These are phyloP conservation scores for Reticulascus tulasneorum DNA, from an alignment of 2,329 filamentous ascomycete species.

Conservation along the genomic window DNA sequence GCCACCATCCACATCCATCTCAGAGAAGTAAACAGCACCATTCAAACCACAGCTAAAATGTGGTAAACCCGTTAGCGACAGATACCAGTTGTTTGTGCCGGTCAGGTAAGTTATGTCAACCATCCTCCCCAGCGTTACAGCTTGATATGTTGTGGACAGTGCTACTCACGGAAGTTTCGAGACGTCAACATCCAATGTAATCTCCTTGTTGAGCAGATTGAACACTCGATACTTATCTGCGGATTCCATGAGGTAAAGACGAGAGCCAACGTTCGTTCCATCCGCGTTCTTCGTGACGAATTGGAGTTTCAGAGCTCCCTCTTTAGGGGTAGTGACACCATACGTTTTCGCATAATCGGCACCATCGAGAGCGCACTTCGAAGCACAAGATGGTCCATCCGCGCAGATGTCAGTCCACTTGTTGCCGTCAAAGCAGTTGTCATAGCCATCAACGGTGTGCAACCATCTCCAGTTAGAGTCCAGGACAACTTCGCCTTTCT, in stretches of 20 bases:
- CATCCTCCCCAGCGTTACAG: background rate
- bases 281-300: slow-evolving; percentile 52
- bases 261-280: slow-evolving; percentile 46
- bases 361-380: slow-evolving; percentile 50
- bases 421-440: slow-evolving; percentile 56
- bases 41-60: slow-evolving; percentile 62
- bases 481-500: slow-evolving; percentile 47
- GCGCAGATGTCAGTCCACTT: slow-evolving; percentile 36
- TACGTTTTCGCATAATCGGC: slow-evolving; percentile 50
- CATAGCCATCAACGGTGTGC: slow-evolving; percentile 39
- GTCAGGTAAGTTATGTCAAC: too few relatives aligned
- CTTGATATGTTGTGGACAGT: background rate
- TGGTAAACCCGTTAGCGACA: background rate
- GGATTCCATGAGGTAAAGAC: slow-evolving; percentile 61
- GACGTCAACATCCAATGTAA: slow-evolving; percentile 69
- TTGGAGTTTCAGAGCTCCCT: slow-evolving; percentile 49
- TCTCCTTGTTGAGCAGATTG: slow-evolving; percentile 62
- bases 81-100: too few relatives aligned
- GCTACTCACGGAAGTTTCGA: slow-evolving; percentile 43
- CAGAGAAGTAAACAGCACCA: slow-evolving; percentile 64
- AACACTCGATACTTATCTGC: slow-evolving; percentile 62
- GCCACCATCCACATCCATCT: slow-evolving; percentile 58
- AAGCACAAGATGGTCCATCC: slow-evolving; percentile 38
- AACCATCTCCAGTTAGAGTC: slow-evolving; percentile 62
- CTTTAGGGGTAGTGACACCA: slow-evolving; percentile 48